Evolutionary conservation across 1,284 basidiomycete species (phyloP).

Genomic region (Tremellales sp.): DNA sequence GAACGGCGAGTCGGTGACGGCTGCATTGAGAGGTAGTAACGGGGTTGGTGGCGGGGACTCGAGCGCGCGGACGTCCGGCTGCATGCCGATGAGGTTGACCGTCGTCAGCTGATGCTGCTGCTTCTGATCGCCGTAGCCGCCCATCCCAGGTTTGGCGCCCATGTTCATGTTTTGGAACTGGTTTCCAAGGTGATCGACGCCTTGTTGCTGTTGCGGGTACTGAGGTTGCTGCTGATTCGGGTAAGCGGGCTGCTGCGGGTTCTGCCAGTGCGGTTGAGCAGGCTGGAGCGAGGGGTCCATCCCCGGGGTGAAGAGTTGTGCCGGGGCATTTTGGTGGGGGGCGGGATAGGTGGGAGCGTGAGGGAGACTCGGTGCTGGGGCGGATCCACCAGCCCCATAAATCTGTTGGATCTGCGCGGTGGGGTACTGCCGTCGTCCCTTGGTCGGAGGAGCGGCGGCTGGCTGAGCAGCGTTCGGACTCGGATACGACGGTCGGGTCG

Average conservation of each 20-base stretch:
- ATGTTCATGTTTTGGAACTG: conserved; percentile 88
- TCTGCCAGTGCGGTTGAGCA: conserved; percentile 46
- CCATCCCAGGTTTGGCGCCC: conserved; percentile 32
- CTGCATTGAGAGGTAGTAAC: conserved; percentile 74
- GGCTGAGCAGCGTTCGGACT: conserved; percentile 34
- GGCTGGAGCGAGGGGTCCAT: conserved; percentile 53
- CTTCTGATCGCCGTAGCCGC: conserved; percentile 25
- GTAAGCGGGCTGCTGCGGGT: conserved; percentile 37
- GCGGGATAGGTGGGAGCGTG: conserved; percentile 46
- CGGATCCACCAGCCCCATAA: conserved; percentile 55
- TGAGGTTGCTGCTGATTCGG: conserved; percentile 10
- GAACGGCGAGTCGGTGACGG: conserved; percentile 71
- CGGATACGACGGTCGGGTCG: conserved; percentile 42
- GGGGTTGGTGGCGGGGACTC: conserved; percentile 80
- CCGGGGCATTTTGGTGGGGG: conserved; percentile 35
- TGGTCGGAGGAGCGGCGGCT: conserved; percentile 47
- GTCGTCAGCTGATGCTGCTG: conserved; percentile 61
- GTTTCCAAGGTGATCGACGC: conserved; percentile 66
- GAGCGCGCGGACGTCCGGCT: conserved; percentile 83
- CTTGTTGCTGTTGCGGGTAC: conserved; percentile 13
- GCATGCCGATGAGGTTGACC: conserved; percentile 81
- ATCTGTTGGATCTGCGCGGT: conserved; percentile 75
- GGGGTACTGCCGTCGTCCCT: conserved; percentile 85
- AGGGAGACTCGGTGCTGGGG: conserved; percentile 44
- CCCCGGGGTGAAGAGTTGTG: conserved; percentile 83